Conservation (phyloP, 139 green algal genomes). For the Coccomyxa sp. region DNA sequence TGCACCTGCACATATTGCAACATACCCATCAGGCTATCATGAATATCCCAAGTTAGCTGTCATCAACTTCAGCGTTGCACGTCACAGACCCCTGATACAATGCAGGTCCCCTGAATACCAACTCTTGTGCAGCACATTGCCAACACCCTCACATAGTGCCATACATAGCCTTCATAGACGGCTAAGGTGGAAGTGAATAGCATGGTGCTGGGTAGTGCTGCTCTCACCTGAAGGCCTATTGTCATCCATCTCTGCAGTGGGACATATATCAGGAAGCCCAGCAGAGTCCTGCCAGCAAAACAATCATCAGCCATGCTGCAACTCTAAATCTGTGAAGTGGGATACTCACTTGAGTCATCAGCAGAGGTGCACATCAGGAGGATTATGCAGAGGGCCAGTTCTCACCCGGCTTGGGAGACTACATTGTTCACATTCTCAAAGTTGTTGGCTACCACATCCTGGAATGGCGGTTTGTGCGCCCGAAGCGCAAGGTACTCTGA, state of each 20-base stretch:
- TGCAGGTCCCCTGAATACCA: too few relatives aligned
- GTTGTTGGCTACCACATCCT: constrained; percentile 33
- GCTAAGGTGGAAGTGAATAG: neutral
- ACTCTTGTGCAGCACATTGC: too few relatives aligned
- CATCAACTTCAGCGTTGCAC: neutral
- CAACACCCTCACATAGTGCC: too few relatives aligned
- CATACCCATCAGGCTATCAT: too few relatives aligned
- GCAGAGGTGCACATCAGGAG: neutral
- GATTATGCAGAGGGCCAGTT: neutral
- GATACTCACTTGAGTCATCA: neutral
- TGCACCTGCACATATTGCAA: constrained; percentile 47
- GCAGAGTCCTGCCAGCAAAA: constrained; percentile 13
- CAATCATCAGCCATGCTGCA: constrained; percentile 11
- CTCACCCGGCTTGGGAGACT: constrained; percentile 35
- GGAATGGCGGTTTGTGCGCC: constrained; percentile 26
- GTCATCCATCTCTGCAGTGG: constrained; percentile 34
- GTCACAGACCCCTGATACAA: neutral
- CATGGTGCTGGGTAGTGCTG: neutral
- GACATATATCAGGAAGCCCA: constrained; percentile 36
- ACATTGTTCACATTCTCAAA: constrained; percentile 41
- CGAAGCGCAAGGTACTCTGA: constrained; percentile 46
- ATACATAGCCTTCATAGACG: too few relatives aligned
- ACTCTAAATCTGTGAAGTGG: neutral
- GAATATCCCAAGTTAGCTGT: too few relatives aligned
- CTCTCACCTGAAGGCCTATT: constrained; percentile 4